Conservation (phyloP, 2,329 filamentous ascomycete species). For the Parasarocladium wereldwijsianum region DNA sequence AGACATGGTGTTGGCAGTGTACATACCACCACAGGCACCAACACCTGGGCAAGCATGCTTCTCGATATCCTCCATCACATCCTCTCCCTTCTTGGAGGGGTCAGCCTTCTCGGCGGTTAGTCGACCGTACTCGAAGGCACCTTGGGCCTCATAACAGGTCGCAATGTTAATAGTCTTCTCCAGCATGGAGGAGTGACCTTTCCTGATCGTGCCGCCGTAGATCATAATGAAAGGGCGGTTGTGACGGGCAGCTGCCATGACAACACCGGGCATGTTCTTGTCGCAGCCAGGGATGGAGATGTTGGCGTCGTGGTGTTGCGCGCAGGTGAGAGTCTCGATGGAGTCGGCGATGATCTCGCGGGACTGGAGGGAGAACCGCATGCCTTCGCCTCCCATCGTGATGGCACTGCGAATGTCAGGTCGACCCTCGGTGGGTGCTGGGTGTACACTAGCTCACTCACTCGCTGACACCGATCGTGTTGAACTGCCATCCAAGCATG, state of each 20-base stretch:
- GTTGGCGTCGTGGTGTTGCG: constrained; percentile 84
- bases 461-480: constrained; percentile 75
- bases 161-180: constrained; percentile 74
- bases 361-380: constrained; percentile 85
- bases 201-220: constrained; percentile 82
- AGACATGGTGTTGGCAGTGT: constrained; percentile 89
- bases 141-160: constrained; percentile 76
- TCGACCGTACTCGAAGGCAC: constrained; percentile 65
- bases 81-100: constrained; percentile 47
- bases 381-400: constrained; percentile 38
- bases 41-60: constrained; percentile 50
- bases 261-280: constrained; percentile 92
- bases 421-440: too few species aligned
- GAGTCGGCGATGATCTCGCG: constrained; percentile 89
- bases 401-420: too few species aligned
- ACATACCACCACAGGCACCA: constrained; percentile 76
- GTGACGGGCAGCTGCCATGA: constrained; percentile 82
- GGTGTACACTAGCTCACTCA: too few species aligned
- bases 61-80: constrained; percentile 76
- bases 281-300: constrained; percentile 89
- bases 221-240: constrained; percentile 92
- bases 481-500: constrained; percentile 92
- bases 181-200: constrained; percentile 67
- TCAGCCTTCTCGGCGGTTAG: constrained; percentile 57
- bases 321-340: constrained; percentile 85